Evolutionary conservation across 208 protist species (phyloP).

Genomic region (Borovskyia barvae): DNA sequence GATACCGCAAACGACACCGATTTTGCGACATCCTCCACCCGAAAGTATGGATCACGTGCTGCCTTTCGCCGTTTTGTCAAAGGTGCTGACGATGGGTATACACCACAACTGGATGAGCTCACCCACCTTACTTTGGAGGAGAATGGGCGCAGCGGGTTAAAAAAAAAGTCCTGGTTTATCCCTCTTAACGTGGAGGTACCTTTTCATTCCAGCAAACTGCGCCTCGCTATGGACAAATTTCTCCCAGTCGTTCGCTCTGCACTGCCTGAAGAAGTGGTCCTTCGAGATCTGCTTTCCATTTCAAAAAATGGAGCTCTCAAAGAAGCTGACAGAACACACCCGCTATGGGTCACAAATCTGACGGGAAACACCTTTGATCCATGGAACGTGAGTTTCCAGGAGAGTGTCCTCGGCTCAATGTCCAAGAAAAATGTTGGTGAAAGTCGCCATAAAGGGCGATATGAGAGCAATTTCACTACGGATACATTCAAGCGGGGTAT

Average conservation of each 20-base stretch:
- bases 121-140: slow-evolving; percentile 79
- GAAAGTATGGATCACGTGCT: slow-evolving; percentile 58
- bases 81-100: slow-evolving; percentile 83
- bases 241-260: slow-evolving; percentile 63
- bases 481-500: slow-evolving; percentile 46
- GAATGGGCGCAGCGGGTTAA: slow-evolving; percentile 83
- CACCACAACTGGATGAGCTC: slow-evolving; percentile 67
- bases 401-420: slow-evolving; percentile 40
- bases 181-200: slow-evolving; percentile 77
- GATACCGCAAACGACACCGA: slow-evolving; percentile 30
- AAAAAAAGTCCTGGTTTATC: slow-evolving; percentile 89
- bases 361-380: slow-evolving; percentile 72
- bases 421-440: slow-evolving; percentile 79
- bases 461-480: slow-evolving; percentile 39
- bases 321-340: slow-evolving; percentile 1
- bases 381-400: slow-evolving; percentile 52
- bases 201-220: slow-evolving; percentile 79
- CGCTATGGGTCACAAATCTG: slow-evolving; percentile 83
- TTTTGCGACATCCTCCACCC: slow-evolving; percentile 64
- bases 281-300: slow-evolving; percentile 58
- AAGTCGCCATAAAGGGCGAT: slow-evolving; percentile 66
- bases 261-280: slow-evolving; percentile 55
- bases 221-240: slow-evolving; percentile 65
- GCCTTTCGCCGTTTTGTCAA: slow-evolving; percentile 78
- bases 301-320: not conserved